A percentile compares a stretch with the other conserved stretches of the same genome.
Conservation (phyloP, 2,329 filamentous ascomycete species). For the Exophiala bonariae region DNA sequence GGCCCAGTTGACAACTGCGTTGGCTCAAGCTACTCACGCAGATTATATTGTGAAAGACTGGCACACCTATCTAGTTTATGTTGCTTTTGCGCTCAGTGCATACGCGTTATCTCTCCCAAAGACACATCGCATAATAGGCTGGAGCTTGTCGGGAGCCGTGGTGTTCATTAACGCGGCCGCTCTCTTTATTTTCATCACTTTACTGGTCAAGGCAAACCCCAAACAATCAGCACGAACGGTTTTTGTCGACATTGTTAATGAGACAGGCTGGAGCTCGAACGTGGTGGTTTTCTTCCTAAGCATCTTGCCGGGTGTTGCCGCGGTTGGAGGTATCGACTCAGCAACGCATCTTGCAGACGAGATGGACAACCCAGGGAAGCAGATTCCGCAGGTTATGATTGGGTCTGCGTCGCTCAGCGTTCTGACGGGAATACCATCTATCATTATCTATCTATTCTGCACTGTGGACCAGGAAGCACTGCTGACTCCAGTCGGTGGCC, state of each 20-base stretch:
- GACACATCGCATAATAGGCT: background rate
- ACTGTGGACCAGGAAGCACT: background rate
- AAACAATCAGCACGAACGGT: background rate
- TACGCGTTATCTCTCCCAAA: constrained; percentile 3
- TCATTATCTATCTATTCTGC: background rate
- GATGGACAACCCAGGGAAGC: background rate
- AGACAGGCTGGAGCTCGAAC: background rate
- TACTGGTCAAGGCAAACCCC: background rate
- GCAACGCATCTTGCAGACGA: constrained; percentile 3
- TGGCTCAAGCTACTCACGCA: background rate
- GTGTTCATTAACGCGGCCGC: background rate
- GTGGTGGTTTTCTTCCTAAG: background rate
- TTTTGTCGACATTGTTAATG: background rate
- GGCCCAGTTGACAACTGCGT: background rate
- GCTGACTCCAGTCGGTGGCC: background rate
- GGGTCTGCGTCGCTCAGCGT: background rate
- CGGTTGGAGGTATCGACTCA: background rate
- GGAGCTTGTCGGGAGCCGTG: background rate
- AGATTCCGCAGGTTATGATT: constrained; percentile 4
- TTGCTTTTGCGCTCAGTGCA: background rate
- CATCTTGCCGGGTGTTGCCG: background rate
- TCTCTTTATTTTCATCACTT: background rate
- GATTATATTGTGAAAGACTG: background rate
- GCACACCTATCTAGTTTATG: background rate
- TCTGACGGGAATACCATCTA: background rate